These are phyloP conservation scores for Metschnikowia arizonensis DNA, from an alignment of 805 yeast species.

Conservation along the genomic window DNA sequence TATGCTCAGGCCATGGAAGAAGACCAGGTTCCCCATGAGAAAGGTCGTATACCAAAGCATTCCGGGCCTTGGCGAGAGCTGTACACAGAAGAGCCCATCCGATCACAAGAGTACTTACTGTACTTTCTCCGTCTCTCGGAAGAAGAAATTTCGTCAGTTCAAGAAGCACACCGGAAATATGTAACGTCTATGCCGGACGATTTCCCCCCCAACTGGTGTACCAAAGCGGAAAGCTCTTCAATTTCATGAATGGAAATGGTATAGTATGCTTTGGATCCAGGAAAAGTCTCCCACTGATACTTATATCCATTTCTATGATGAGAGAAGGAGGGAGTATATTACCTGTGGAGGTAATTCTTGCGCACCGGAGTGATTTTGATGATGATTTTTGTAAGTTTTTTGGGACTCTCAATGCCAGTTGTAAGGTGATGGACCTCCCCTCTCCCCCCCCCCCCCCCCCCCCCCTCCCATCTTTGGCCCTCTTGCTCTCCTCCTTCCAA, in stretches of 20 bases:
- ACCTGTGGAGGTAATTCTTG: conserved; percentile 38
- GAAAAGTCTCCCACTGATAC: conserved; percentile 32
- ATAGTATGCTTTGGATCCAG: conserved; percentile 40
- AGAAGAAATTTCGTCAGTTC: conserved; percentile 20
- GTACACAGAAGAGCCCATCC: conserved; percentile 26
- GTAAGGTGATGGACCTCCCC: conserved; percentile 46
- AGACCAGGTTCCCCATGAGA: conserved; percentile 17
- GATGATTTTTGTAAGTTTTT: conserved; percentile 31
- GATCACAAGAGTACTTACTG: conserved; percentile 25
- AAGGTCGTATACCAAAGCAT: conserved; percentile 28
- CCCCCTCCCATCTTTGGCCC: conserved; percentile 37
- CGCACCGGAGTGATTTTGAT: conserved; percentile 31
- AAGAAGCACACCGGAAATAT: conserved; percentile 22
- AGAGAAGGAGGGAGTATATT: conserved; percentile 31
- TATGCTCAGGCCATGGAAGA: conserved; percentile 20
- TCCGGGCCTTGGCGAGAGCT: conserved; percentile 36
- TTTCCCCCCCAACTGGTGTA: conserved; percentile 24
- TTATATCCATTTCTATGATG: conserved; percentile 31
- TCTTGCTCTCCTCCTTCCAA: conserved; percentile 35
- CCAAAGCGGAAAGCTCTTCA: conserved; percentile 15
- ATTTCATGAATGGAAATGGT: conserved; percentile 36
- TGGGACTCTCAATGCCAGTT: conserved; percentile 31
- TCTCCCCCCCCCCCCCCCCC: conserved; percentile 35
- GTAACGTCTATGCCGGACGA: conserved; percentile 21
- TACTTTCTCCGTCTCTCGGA: conserved; percentile 21